Evolutionary conservation across 1,284 basidiomycete species (phyloP).

Genomic region (Austroboletus rostrupii): DNA sequence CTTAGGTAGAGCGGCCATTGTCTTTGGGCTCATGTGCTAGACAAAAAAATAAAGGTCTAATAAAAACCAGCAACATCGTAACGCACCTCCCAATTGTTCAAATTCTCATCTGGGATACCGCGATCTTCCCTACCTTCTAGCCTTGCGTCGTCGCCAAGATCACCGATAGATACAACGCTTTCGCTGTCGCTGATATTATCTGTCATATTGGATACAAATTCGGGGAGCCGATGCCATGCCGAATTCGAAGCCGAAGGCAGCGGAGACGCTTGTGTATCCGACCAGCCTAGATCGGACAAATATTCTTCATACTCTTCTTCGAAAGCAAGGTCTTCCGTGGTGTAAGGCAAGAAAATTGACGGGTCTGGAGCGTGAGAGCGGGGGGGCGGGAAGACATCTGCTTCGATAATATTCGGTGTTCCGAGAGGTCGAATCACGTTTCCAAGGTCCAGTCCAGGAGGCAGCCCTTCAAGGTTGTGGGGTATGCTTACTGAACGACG

Average conservation of each 20-base stretch:
- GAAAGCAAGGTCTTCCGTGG: slow-evolving; percentile 81
- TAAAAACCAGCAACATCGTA: slow-evolving; percentile 1
- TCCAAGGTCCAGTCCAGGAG: slow-evolving; percentile 69
- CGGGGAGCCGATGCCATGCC: slow-evolving; percentile 75
- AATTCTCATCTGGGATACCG: slow-evolving; percentile 68
- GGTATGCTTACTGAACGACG: slow-evolving; percentile 76
- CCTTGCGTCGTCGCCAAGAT: slow-evolving; percentile 71
- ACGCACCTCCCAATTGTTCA: slow-evolving; percentile 89
- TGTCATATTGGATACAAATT: slow-evolving; percentile 66
- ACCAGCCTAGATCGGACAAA: slow-evolving; percentile 74
- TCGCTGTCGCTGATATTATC: slow-evolving; percentile 87
- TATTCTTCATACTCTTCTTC: slow-evolving; percentile 89
- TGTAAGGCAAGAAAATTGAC: slow-evolving; percentile 80
- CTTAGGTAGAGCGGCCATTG: slow-evolving; percentile 85
- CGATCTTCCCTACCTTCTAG: slow-evolving; percentile 62
- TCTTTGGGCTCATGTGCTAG: slow-evolving; percentile 92
- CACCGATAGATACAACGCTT: slow-evolving; percentile 84
- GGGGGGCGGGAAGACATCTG: slow-evolving; percentile 78
- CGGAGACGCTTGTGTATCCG: slow-evolving; percentile 48
- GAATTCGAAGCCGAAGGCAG: slow-evolving; percentile 43
- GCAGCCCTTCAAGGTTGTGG: slow-evolving; percentile 71
- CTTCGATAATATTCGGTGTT: slow-evolving; percentile 72
- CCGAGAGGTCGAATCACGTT: slow-evolving; percentile 70
- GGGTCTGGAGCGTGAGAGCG: slow-evolving; percentile 80
- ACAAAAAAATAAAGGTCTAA: not conserved